These are phyloP conservation scores for Rhododendron ferrugineum DNA, from an alignment of 148 eudicot species.

Conservation along the genomic window DNA sequence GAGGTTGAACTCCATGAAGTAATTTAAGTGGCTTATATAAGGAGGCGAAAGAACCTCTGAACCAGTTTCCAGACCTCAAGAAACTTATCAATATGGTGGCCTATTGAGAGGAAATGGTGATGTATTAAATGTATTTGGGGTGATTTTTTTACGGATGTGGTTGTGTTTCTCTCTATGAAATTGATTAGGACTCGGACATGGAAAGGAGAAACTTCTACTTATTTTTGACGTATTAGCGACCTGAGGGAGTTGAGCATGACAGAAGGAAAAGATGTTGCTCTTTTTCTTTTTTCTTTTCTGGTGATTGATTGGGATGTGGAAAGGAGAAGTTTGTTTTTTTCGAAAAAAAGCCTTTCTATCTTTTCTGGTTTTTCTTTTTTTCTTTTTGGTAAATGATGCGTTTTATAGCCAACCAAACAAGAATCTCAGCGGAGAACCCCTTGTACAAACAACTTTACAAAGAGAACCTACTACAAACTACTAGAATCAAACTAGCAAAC, in stretches of 20 bases:
- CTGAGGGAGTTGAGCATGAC: background rate
- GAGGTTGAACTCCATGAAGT: background rate
- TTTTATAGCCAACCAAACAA: no score
- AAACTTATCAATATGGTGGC: background rate
- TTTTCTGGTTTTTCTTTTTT: background rate
- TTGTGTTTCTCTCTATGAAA: background rate
- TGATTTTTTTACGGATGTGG: background rate
- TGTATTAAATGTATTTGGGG: background rate
- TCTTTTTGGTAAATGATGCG: no score
- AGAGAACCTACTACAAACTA: no score
- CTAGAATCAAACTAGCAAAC: no score
- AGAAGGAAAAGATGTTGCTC: background rate
- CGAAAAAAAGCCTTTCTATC: background rate
- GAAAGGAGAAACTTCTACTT: background rate
- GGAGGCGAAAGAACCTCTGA: background rate
- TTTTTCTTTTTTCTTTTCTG: background rate
- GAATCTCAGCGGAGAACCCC: no score
- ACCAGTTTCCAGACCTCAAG: background rate
- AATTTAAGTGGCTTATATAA: background rate
- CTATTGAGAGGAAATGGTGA: background rate
- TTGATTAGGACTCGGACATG: background rate
- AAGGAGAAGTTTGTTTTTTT: background rate
- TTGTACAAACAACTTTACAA: no score
- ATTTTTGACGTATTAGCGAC: background rate
- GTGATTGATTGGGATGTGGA: background rate